Evolutionary conservation across 805 yeast genomes (phyloP), one percentile per base, ranked within the genome.

Genomic region (Candida takata): DNA sequence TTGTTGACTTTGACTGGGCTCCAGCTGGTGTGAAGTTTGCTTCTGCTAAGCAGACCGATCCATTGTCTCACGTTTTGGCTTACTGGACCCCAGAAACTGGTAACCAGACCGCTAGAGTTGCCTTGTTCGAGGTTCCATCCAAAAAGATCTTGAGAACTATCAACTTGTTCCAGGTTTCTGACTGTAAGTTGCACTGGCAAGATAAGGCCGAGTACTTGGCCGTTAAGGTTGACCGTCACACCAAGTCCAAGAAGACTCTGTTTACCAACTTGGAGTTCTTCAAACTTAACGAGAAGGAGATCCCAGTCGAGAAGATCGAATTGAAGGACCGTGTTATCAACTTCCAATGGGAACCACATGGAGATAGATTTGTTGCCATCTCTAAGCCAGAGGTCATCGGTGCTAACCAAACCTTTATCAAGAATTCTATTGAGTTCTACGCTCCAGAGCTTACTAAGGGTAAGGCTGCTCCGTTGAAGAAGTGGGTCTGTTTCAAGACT

Each of bases 31-130:
- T 86, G 35, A 68, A 73, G 49, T 69, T 84, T 37, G 73, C 77
- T 30, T 74, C 72, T 40, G 63, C 75, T 36, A 72, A 66, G 48
- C 70, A 65, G 40, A 65, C 58, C 27, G 75, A 70, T 39, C 70
- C 67, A 29, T 72, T 71, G 36, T 78, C 79, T 38, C 79, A 79
- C 50, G 65, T 87, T 24, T 70, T 92, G 48, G 79, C 95, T 23
- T 92, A 81, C 68, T 92, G 98, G 98, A 87, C 96, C 31, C 99
- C 99, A 37, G 99, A 92, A 67, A 66, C 78, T 36, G 61, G 72
- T 44, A 90, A 92, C 62, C 95, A 88, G 68, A 83, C 96, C 30
- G 97, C 98, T 20, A 82, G 95, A 61, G 97, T 90, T 40, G 76
- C 94, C 17, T 65, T 92, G 44, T 80, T 92, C 78, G 86, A 84